Conservation (phyloP, 2,329 filamentous ascomycete species). For the Clathrospora elynae region DNA sequence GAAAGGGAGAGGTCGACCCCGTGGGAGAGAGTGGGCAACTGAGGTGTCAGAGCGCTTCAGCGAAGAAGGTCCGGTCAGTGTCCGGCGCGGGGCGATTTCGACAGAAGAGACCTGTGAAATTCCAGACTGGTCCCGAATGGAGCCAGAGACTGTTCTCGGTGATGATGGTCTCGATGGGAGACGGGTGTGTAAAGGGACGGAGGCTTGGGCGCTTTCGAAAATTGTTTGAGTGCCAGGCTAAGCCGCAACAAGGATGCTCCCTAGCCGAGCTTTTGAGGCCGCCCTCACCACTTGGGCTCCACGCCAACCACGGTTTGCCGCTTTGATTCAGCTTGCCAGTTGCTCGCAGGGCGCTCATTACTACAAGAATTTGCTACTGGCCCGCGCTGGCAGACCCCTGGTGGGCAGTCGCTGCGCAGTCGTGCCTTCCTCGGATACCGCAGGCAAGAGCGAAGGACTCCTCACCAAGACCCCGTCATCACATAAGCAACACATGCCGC, state of each 20-base stretch:
- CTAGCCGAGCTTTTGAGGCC: slow-evolving; percentile 18
- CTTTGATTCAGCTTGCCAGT: background rate
- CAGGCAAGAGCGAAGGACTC: slow-evolving; percentile 16
- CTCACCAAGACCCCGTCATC: slow-evolving; percentile 19
- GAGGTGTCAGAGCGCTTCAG: slow-evolving; percentile 45
- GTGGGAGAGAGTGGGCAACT: slow-evolving; percentile 37
- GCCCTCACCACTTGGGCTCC: slow-evolving; percentile 12
- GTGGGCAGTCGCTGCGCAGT: background rate
- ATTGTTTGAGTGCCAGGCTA: slow-evolving; percentile 35
- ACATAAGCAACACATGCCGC: slow-evolving; percentile 17
- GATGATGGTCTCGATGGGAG: slow-evolving; percentile 46
- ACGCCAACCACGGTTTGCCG: background rate
- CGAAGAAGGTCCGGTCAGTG: slow-evolving; percentile 32
- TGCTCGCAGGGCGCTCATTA: background rate
- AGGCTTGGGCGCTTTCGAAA: slow-evolving; percentile 24
- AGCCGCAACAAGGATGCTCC: slow-evolving; percentile 20
- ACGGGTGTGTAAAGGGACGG: slow-evolving; percentile 23
- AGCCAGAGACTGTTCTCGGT: slow-evolving; percentile 27
- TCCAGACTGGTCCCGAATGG: no score
- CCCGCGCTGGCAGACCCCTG: background rate
- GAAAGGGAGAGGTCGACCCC: slow-evolving; percentile 34
- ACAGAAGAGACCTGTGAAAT: slow-evolving; percentile 48
- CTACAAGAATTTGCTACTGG: background rate
- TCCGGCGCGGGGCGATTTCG: slow-evolving; percentile 38
- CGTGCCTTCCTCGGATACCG: slow-evolving; percentile 6